Base-by-base conservation (phyloP, 306 rosid species). In the Lupinus albus region DNA sequence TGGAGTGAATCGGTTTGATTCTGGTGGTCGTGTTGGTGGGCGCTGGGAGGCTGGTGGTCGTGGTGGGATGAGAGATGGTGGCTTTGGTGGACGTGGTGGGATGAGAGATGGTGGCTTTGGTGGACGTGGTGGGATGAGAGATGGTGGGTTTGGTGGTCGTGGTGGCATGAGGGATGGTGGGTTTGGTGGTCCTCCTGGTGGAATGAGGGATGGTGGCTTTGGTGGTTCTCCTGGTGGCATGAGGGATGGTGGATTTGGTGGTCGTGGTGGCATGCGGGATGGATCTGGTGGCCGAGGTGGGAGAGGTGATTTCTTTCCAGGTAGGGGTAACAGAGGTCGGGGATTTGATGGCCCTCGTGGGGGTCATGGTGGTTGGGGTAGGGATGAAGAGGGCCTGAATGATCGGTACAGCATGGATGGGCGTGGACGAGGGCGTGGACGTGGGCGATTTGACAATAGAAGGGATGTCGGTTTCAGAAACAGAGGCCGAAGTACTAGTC, bases 371-470 rank as follows among this genome's bases (percentile, higher is more conserved):
- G 94, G 96, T 53, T 84, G 88, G 86, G 87, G 87, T 39, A 85
- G 97, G 81, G 88, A 81, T 70, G 97, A 86, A 6, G 86, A 87
- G 4, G 80, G 86, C 28, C 60, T 78, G 4, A 52, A 76, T 28
- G 91, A 89, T 76, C 83, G 92, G 42, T 87, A 38, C 82, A 84
- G 63, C 63, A 57, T 82, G 80, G 91, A 89, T 76, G 88, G 80
- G 8, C 89, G 86, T 28, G 99, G 97, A 3, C 84, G 78, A 11
- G 96, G 97, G 8, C 87, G 92, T 11, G 98, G 96, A 4, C 88
- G 87, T 16, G 96, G 99, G 25, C 76, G 99, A 56, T 94, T 88
- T 48, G 96, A 93, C 64, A 84, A 78, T 58, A 85, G 97, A 88
- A 78, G 95, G 61, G 94, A 85, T 54, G 28, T 74, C 48, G 42